A percentile compares a stretch with the other conserved stretches of the same genome.
Evolutionary conservation across 2,329 filamentous ascomycete genomes (phyloP).

Genomic region (Monilinia vaccinii-corymbosi): DNA sequence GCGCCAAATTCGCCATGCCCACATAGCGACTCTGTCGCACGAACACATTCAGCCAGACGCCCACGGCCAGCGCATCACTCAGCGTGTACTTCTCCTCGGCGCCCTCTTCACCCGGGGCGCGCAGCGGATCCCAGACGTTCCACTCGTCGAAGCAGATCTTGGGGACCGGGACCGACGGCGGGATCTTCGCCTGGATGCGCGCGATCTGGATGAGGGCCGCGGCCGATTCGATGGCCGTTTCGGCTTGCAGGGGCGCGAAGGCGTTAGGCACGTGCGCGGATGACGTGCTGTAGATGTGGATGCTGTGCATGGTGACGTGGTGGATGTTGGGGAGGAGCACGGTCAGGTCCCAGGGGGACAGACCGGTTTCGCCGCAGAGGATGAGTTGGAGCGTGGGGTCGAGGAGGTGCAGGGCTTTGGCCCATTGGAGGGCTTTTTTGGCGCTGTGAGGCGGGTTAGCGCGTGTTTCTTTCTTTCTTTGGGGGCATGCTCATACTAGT

Average conservation of each 20-base stretch:
- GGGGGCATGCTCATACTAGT: slow-evolving; percentile 31
- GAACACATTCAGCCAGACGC: slow-evolving; percentile 55
- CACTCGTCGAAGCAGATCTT: slow-evolving; percentile 63
- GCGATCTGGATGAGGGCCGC: slow-evolving; percentile 54
- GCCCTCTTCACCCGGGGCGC: slow-evolving; percentile 52
- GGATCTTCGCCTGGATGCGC: slow-evolving; percentile 44
- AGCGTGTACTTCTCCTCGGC: slow-evolving; percentile 56
- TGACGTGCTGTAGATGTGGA: slow-evolving; percentile 53
- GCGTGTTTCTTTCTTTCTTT: background rate
- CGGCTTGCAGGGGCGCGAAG: slow-evolving; percentile 49
- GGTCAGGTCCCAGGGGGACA: slow-evolving; percentile 53
- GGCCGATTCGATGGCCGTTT: slow-evolving; percentile 56
- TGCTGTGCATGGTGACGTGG: slow-evolving; percentile 58
- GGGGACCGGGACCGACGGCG: slow-evolving; percentile 32
- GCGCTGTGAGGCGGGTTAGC: slow-evolving; percentile 23
- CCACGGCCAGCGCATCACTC: slow-evolving; percentile 54
- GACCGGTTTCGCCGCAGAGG: slow-evolving; percentile 54
- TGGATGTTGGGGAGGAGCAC: slow-evolving; percentile 51
- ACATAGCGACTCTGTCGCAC: slow-evolving; percentile 52
- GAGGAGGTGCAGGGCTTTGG: slow-evolving; percentile 46
- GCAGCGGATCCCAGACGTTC: slow-evolving; percentile 59
- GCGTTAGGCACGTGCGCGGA: slow-evolving; percentile 39
- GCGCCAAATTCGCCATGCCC: slow-evolving; percentile 59
- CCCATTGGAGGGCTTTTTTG: slow-evolving; percentile 48
- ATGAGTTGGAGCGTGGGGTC: slow-evolving; percentile 53